Evolutionary conservation across 2,329 filamentous ascomycete species (phyloP).

Genomic region (Davidsoniella virescens): DNA sequence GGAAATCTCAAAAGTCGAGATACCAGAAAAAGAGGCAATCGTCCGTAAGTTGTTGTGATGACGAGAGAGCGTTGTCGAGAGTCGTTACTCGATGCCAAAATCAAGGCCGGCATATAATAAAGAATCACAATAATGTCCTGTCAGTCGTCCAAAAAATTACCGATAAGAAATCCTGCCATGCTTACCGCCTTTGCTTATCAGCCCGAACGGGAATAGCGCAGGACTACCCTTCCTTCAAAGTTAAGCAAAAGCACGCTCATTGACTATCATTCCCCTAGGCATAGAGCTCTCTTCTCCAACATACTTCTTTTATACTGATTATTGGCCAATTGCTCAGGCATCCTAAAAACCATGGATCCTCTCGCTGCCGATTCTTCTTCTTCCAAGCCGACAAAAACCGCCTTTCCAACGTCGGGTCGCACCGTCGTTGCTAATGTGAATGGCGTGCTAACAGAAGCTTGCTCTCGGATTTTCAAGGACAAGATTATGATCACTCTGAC

Average conservation of each 20-base stretch:
- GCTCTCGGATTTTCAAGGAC: constrained; percentile 62
- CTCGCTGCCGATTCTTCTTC: not conserved
- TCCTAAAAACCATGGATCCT: not conserved
- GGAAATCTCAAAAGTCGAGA: no score
- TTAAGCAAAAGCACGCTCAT: no score
- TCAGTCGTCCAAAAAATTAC: constrained; percentile 6
- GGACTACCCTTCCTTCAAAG: constrained; percentile 14
- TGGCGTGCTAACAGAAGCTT: constrained; percentile 54
- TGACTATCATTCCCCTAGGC: no score
- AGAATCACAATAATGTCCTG: no score
- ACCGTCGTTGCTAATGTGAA: constrained; percentile 46
- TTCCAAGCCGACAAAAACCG: constrained; percentile 21
- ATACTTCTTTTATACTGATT: no score
- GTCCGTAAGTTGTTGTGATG: no score
- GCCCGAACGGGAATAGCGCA: constrained; percentile 22
- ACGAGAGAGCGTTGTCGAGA: no score
- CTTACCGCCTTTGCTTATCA: constrained; percentile 13
- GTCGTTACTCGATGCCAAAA: no score
- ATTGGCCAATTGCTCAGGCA: not conserved
- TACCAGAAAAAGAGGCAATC: no score
- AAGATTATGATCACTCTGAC: constrained; percentile 82
- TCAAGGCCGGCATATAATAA: no score
- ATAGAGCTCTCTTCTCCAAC: no score
- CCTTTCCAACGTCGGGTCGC: constrained; percentile 52
- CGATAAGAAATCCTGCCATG: constrained; percentile 21